Evolutionary conservation across 2,329 filamentous ascomycete genomes (phyloP), one percentile per base, ranked within the genome.

Genomic region (Thyridium curvatum): DNA sequence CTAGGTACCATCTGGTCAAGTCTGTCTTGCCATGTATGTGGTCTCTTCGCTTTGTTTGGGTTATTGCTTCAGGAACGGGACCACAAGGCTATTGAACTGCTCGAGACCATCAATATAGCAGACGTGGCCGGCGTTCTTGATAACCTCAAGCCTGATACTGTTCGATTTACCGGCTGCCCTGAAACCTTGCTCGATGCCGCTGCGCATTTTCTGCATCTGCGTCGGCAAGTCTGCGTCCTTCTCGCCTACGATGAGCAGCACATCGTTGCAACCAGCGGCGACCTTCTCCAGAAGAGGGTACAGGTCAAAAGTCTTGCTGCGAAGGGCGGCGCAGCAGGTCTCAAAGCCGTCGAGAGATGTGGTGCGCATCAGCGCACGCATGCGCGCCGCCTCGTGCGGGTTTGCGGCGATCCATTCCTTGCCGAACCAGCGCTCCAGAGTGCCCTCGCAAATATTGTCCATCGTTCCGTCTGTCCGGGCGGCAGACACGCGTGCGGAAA

Each of bases 351-450:
- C 62, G 5, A 66, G 26, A 7, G 49, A 61, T 0, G 64, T 66
- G 12, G 47, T 50, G 3, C 47, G 43, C 65, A 68, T 68, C 31
- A 59, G 35, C 1, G 35, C 35, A 8, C 53, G 52, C 50, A 69
- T 53, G 1, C 63, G 53, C 12, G 46, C 43, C 7, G 61, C 50
- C 43, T 68, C 66, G 0, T 54, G 49, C 1, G 53, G 49, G 41
- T 67, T 55, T 2, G 45, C 46, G 13, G 50, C 45, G 14, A 66
- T 45, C 64, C 64, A 68, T 2, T 46, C 46, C 10, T 53, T 47
- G 4, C 59, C 58, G 37, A 69, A 68, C 66, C 63, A 71, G 10
- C 64, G 58, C 29, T 64, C 58, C 30, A 66, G 44, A 1, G 60
- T 65, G 8, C 42, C 36, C 32, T 58, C 50, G 7, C 62, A 52